A percentile compares a stretch with the other conserved stretches of the same genome.
These are phyloP conservation scores for Boletus tylopilopsis DNA, from an alignment of 768 basidiomycete species.

Conservation along the genomic window DNA sequence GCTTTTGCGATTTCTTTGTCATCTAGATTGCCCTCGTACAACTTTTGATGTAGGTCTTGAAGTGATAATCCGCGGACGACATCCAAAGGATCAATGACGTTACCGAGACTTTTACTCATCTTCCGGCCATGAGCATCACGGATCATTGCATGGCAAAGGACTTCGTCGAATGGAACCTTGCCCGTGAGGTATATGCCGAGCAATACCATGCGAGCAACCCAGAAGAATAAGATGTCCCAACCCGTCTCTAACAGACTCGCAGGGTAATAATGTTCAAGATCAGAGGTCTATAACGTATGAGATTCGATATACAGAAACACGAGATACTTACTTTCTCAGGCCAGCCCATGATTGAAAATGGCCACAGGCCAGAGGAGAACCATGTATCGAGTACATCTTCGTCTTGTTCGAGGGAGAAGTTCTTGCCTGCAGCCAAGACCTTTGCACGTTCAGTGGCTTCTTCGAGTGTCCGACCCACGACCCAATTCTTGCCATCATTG, in stretches of 20 bases:
- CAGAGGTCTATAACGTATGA: slow-evolving; percentile 55
- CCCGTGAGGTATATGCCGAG: slow-evolving; percentile 88
- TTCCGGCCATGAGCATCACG: slow-evolving; percentile 98
- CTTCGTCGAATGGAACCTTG: slow-evolving; percentile 91
- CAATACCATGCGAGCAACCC: slow-evolving; percentile 98
- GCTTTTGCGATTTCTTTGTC: slow-evolving; percentile 91
- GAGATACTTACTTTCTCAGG: slow-evolving; percentile 66
- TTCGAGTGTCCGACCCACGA: slow-evolving; percentile 75
- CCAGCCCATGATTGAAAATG: slow-evolving; percentile 97
- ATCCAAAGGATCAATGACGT: slow-evolving; percentile 96
- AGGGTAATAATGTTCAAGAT: slow-evolving; percentile 83
- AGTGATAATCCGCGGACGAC: slow-evolving; percentile 84
- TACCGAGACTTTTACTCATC: slow-evolving; percentile 98
- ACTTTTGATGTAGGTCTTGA: slow-evolving; percentile 77
- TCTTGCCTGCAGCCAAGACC: slow-evolving; percentile 57
- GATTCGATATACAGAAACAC: neutral
- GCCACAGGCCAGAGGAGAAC: slow-evolving; percentile 98
- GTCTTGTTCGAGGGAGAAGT: slow-evolving; percentile 84
- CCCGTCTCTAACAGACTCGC: slow-evolving; percentile 92
- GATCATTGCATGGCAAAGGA: slow-evolving; percentile 97
- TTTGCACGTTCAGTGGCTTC: slow-evolving; percentile 78
- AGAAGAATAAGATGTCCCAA: slow-evolving; percentile 99
- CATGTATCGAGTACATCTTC: slow-evolving; percentile 98
- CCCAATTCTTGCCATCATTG: slow-evolving; percentile 81
- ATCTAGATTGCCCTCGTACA: slow-evolving; percentile 89